A percentile compares a stretch with the other conserved stretches of the same genome.
phyloP scores from a whole-genome alignment of 208 protist species.

The Trypanosoma mega region DNA sequence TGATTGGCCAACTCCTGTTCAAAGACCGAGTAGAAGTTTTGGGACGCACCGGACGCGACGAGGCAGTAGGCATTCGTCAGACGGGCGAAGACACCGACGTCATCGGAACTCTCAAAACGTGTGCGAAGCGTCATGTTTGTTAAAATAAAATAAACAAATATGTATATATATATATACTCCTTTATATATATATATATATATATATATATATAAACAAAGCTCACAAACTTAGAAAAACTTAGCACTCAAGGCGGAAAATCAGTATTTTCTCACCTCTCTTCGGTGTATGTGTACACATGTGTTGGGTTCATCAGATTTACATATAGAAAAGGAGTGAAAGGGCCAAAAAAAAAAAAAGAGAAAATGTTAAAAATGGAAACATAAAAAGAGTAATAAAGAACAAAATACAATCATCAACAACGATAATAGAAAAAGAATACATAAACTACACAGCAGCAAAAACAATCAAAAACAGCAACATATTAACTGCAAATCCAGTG shows the following conservation, averaged over 20 bases:
- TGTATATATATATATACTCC: not conserved
- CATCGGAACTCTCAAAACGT: constrained; percentile 99
- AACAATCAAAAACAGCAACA: constrained; percentile 2
- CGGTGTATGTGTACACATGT: no score
- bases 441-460: not conserved
- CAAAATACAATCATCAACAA: no score
- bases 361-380: not conserved
- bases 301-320: no score
- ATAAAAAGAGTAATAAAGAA: no score
- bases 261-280: no score
- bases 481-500: not conserved
- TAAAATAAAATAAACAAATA: not conserved
- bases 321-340: no score
- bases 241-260: no score
- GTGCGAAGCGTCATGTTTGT: constrained; percentile 88
- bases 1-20: constrained; percentile 98
- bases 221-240: no score
- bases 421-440: not conserved
- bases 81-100: constrained; percentile 99
- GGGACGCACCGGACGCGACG: constrained; percentile 93
- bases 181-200: not conserved
- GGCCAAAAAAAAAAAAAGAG: constrained; percentile 2
- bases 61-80: constrained; percentile 99
- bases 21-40: constrained; percentile 99
- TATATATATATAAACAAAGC: no score